phyloP scores from a whole-genome alignment of 2,329 filamentous ascomycete genomes.

The Didymella pinodella region DNA sequence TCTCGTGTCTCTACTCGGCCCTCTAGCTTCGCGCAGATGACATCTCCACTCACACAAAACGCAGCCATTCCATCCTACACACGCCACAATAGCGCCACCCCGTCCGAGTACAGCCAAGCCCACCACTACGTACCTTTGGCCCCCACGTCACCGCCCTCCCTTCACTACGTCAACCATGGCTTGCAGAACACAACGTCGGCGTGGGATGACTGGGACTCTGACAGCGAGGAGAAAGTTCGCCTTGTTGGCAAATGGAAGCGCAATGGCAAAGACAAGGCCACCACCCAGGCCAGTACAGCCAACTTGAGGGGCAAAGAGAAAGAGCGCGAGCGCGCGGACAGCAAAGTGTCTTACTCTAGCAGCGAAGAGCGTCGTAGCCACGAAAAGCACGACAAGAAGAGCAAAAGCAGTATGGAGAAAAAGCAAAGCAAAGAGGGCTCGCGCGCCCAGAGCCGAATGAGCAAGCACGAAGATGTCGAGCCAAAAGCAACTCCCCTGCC shows the following conservation, averaged over 20 bases:
- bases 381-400: slow-evolving; percentile 25
- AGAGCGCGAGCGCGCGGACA: slow-evolving; percentile 18
- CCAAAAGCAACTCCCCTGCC: slow-evolving; percentile 10
- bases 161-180: slow-evolving; percentile 31
- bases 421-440: slow-evolving; percentile 25
- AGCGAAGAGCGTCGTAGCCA: slow-evolving; percentile 12
- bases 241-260: slow-evolving; percentile 39
- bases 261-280: slow-evolving; percentile 13
- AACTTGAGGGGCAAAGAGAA: slow-evolving; percentile 16
- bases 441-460: slow-evolving; percentile 8
- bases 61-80: slow-evolving; percentile 23
- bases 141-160: slow-evolving; percentile 27
- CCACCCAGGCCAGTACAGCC: background rate
- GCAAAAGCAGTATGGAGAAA: slow-evolving; percentile 18
- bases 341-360: slow-evolving; percentile 15
- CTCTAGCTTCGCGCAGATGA: slow-evolving; percentile 20
- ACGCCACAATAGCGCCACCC: slow-evolving; percentile 39
- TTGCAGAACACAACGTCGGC: slow-evolving; percentile 44
- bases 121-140: slow-evolving; percentile 33
- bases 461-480: slow-evolving; percentile 4
- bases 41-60: slow-evolving; percentile 16
- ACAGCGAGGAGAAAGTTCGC: slow-evolving; percentile 41
- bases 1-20: slow-evolving; percentile 38
- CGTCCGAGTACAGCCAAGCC: slow-evolving; percentile 39
- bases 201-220: slow-evolving; percentile 50